phyloP scores from a whole-genome alignment of 1,284 basidiomycete genomes.

The Crucibulum parvulum region DNA sequence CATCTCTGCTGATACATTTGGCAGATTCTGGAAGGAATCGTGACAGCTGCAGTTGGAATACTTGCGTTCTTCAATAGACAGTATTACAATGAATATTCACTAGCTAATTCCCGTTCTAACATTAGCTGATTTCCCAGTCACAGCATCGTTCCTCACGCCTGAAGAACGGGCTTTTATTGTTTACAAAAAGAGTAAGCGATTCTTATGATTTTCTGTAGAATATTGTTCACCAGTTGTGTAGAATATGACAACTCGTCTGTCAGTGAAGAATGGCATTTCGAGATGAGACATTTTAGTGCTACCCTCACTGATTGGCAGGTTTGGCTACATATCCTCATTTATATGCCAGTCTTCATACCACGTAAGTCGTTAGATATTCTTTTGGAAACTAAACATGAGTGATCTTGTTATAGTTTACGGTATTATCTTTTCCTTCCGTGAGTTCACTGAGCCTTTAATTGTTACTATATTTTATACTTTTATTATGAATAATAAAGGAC shows the following conservation, averaged over 20 bases:
- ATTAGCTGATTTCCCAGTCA: slow-evolving; percentile 64
- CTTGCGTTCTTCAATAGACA: slow-evolving; percentile 50
- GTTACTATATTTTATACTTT: neutral
- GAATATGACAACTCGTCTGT: slow-evolving; percentile 72
- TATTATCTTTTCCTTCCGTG: slow-evolving; percentile 72
- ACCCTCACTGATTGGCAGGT: slow-evolving; percentile 73
- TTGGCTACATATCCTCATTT: slow-evolving; percentile 64
- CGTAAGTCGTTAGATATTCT: slow-evolving; percentile 44
- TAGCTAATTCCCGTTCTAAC: slow-evolving; percentile 30
- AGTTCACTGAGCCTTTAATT: slow-evolving; percentile 25
- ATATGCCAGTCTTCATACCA: slow-evolving; percentile 64
- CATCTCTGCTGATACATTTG: neutral
- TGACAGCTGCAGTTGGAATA: slow-evolving; percentile 53
- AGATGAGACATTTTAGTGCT: slow-evolving; percentile 55
- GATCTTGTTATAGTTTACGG: slow-evolving; percentile 46
- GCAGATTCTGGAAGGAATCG: slow-evolving; percentile 63
- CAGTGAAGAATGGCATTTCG: slow-evolving; percentile 70
- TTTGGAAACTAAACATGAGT: neutral
- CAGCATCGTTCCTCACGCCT: slow-evolving; percentile 62
- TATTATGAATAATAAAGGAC: slow-evolving; percentile 47
- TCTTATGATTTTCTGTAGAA: neutral
- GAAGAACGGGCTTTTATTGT: slow-evolving; percentile 66
- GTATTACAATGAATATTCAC: neutral
- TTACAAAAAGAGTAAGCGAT: slow-evolving; percentile 62
- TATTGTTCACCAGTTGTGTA: slow-evolving; percentile 21